A percentile compares a stretch with the other conserved stretches of the same genome.
Conservation (phyloP, 768 basidiomycete species). For the Galerina marginata region DNA sequence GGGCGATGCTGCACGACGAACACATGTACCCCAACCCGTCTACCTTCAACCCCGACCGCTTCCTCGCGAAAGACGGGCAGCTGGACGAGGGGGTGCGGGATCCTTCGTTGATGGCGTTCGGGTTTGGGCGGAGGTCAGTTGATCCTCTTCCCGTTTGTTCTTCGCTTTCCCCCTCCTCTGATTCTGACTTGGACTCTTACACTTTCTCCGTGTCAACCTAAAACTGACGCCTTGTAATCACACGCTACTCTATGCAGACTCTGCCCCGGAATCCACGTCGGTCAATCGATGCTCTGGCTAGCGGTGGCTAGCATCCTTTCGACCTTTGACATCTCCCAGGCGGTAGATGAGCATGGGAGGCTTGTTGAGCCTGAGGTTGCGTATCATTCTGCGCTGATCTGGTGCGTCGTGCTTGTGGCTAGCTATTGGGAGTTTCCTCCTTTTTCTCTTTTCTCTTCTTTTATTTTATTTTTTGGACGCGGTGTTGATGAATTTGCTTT, state of each 20-base stretch:
- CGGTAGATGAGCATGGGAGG: constrained; percentile 31
- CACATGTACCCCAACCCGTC: constrained; percentile 38
- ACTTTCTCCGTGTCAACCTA: too few relatives aligned
- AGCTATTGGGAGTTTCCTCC: too few relatives aligned
- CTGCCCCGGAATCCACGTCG: constrained; percentile 43
- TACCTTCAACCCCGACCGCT: constrained; percentile 52
- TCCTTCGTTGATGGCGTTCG: constrained; percentile 41
- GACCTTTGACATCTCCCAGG: constrained; percentile 36
- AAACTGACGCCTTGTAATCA: background rate
- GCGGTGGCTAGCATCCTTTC: constrained; percentile 36
- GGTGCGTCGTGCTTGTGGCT: constrained; percentile 12
- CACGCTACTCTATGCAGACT: constrained; percentile 23
- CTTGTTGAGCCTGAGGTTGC: constrained; percentile 23
- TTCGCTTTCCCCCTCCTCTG: too few relatives aligned
- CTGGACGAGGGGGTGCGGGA: constrained; percentile 39
- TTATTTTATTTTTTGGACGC: too few relatives aligned
- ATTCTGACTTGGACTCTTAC: too few relatives aligned
- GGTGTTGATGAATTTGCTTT: background rate
- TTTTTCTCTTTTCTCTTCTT: too few relatives aligned
- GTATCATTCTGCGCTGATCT: constrained; percentile 26
- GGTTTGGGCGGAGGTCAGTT: constrained; percentile 44
- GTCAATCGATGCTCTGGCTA: constrained; percentile 31
- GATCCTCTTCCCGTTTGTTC: background rate
- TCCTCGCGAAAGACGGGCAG: constrained; percentile 44
- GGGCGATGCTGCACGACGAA: constrained; percentile 41